Conservation (phyloP, 176 grass and related monocot genomes). For the Pontederia crassipes region DNA sequence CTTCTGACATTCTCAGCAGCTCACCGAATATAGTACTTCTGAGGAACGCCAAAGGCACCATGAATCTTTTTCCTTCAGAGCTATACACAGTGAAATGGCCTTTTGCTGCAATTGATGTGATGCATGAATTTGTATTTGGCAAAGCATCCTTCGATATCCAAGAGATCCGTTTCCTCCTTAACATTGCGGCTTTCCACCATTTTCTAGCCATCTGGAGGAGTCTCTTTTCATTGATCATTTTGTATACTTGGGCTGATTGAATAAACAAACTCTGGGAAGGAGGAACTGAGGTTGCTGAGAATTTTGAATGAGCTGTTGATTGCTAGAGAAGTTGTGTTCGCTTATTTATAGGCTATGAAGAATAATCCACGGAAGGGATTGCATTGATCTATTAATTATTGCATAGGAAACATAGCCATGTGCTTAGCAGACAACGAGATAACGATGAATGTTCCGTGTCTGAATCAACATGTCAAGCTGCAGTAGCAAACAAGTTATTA, state of each 20-base stretch:
- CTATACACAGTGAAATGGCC: constrained; percentile 30
- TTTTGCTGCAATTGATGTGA: constrained; percentile 30
- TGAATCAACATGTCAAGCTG: neutral
- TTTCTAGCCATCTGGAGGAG: constrained; percentile 10
- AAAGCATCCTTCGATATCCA: constrained; percentile 6
- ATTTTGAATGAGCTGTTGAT: too few species aligned
- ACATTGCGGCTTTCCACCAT: constrained; percentile 1
- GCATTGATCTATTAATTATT: too few species aligned
- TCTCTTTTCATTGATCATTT: neutral
- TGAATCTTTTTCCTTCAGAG: constrained; percentile 23
- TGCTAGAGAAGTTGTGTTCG: neutral
- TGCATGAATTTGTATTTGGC: constrained; percentile 17
- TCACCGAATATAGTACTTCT: constrained; percentile 19
- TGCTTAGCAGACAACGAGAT: neutral
- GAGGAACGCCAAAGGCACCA: constrained; percentile 17
- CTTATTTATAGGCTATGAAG: constrained; percentile 9
- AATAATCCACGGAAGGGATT: too few species aligned
- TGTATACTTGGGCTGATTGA: neutral
- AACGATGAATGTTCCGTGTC: neutral
- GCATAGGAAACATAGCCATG: neutral
- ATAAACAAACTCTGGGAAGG: neutral
- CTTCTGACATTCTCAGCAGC: constrained; percentile 33
- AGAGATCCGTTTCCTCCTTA: constrained; percentile 10
- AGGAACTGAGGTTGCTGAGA: too few species aligned
- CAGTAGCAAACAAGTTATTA: too few species aligned